These are phyloP conservation scores for Mortierella hygrophila DNA, from an alignment of 192 early-diverging fungal species.

Conservation along the genomic window DNA sequence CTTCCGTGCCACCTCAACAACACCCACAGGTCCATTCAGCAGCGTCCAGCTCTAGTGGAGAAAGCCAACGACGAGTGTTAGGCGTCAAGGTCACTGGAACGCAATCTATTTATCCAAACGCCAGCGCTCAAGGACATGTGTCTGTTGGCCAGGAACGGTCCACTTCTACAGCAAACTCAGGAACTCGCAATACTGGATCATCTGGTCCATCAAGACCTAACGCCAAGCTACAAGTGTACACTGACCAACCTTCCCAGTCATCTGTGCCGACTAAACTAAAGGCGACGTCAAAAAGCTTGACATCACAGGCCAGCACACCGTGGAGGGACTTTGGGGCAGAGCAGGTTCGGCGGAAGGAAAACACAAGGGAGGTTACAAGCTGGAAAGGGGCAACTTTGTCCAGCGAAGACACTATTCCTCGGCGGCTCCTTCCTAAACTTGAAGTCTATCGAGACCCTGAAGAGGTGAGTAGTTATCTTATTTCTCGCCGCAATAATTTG, in stretches of 20 bases:
- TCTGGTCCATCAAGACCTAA: conserved; percentile 9
- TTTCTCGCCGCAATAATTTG: background rate
- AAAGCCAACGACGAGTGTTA: conserved; percentile 15
- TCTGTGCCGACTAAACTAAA: background rate
- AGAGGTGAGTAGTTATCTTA: conserved; percentile 3
- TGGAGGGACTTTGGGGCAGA: conserved; percentile 77
- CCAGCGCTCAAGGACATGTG: background rate
- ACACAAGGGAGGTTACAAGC: conserved; percentile 65
- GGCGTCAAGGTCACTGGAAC: conserved; percentile 27
- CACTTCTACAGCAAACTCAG: background rate
- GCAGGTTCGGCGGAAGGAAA: conserved; percentile 76
- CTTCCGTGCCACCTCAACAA: background rate
- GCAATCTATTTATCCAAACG: conserved; percentile 36
- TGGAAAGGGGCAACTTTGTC: conserved; percentile 75
- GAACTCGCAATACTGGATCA: background rate
- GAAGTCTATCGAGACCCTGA: conserved; percentile 50
- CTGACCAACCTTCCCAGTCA: conserved; percentile 20
- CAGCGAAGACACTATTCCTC: conserved; percentile 20
- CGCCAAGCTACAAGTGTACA: conserved; percentile 33
- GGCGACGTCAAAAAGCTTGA: background rate
- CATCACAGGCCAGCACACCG: conserved; percentile 14
- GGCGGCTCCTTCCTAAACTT: conserved; percentile 21
- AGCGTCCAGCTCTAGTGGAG: background rate
- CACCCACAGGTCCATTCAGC: background rate
- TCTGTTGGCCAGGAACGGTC: conserved; percentile 12